A percentile compares a stretch with the other conserved stretches of the same genome.
Evolutionary conservation across 371 early-diverging fungal species (phyloP).

Genomic region (Parasitella parasitica): DNA sequence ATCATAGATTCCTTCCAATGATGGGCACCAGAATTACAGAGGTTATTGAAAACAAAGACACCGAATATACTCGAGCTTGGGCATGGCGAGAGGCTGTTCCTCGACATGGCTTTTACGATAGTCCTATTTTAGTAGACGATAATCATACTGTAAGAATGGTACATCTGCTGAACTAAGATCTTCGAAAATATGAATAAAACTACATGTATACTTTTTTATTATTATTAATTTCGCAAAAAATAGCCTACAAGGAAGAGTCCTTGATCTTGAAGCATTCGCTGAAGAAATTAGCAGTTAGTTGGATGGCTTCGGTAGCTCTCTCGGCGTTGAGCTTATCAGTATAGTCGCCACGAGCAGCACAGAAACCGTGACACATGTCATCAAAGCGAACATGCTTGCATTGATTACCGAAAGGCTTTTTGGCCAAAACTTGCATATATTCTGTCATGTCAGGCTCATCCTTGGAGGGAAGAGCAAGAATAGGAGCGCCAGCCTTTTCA

Average conservation of each 20-base stretch:
- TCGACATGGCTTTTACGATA: slow-evolving; percentile 9
- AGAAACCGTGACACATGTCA: slow-evolving; percentile 73
- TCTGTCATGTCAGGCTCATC: slow-evolving; percentile 64
- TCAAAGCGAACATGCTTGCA: slow-evolving; percentile 61
- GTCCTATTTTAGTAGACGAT: not conserved
- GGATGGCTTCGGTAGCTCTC: slow-evolving; percentile 55
- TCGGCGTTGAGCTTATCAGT: slow-evolving; percentile 44
- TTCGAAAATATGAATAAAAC: slow-evolving; percentile 8
- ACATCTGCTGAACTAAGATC: slow-evolving; percentile 6
- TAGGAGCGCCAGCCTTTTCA: slow-evolving; percentile 53
- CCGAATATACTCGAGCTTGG: slow-evolving; percentile 27
- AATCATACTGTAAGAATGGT: slow-evolving; percentile 7
- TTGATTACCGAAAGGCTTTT: slow-evolving; percentile 59
- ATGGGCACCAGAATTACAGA: slow-evolving; percentile 29
- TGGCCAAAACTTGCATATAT: slow-evolving; percentile 45
- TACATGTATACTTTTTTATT: not conserved
- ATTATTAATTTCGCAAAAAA: not conserved
- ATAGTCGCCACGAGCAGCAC: slow-evolving; percentile 69
- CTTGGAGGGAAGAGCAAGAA: slow-evolving; percentile 61
- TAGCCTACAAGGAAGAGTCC: not conserved
- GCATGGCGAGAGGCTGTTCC: slow-evolving; percentile 20
- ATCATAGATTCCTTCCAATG: slow-evolving; percentile 27
- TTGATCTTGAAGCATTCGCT: slow-evolving; percentile 19
- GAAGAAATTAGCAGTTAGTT: slow-evolving; percentile 54
- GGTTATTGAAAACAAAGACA: slow-evolving; percentile 27